phyloP scores from a whole-genome alignment of 805 yeast genomes.

The Komagataella pseudopastoris region DNA sequence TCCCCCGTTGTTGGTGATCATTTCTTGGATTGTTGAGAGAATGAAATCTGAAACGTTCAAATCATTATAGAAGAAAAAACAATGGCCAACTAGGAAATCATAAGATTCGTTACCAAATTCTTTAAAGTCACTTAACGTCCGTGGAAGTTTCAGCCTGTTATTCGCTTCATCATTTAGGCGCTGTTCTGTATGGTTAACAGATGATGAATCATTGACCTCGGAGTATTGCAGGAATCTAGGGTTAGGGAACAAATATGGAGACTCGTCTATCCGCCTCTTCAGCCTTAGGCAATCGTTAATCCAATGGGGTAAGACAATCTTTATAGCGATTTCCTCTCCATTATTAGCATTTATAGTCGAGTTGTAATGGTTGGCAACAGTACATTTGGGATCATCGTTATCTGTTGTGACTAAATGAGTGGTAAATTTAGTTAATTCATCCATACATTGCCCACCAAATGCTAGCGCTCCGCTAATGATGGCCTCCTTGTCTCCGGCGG shows the following conservation, averaged over 20 bases:
- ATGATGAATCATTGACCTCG: conserved; percentile 5
- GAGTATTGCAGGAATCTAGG: conserved; percentile 8
- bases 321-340: conserved; percentile 16
- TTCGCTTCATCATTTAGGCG: background rate
- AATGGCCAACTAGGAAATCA: conserved; percentile 26
- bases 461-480: conserved; percentile 55
- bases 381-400: conserved; percentile 39
- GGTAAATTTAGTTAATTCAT: conserved; percentile 50
- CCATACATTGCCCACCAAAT: conserved; percentile 66
- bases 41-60: conserved; percentile 35
- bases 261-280: conserved; percentile 35
- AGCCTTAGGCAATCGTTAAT: conserved; percentile 52
- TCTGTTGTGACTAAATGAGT: conserved; percentile 64
- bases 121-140: background rate
- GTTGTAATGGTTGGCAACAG: conserved; percentile 31
- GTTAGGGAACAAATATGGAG: conserved; percentile 34
- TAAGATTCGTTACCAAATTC: conserved; percentile 5
- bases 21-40: conserved; percentile 21
- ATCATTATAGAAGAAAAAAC: conserved; percentile 41
- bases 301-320: conserved; percentile 71
- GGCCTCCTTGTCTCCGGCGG: conserved; percentile 50
- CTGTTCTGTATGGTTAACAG: background rate
- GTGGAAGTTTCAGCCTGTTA: background rate
- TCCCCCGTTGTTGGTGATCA: conserved; percentile 47
- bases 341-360: conserved; percentile 18